Conservation (phyloP, 495 filamentous ascomycete genomes). For the Hypoxylon subgilvum region DNA sequence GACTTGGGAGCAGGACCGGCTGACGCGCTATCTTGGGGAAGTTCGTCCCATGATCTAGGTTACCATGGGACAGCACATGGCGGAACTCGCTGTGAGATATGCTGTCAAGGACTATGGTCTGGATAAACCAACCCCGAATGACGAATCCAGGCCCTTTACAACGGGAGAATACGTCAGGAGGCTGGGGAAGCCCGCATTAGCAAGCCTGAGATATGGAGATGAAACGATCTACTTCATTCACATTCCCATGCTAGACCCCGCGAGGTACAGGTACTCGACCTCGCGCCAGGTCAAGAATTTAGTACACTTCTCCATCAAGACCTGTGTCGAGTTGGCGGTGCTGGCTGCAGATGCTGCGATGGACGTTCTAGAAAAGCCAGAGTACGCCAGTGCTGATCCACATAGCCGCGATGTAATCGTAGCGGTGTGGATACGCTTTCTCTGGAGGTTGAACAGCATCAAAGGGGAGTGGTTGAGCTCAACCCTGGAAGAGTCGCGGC, state of each 20-base stretch:
- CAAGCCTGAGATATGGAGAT: no score
- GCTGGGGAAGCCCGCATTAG: not conserved
- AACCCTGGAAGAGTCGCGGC: not conserved
- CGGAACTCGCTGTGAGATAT: not conserved
- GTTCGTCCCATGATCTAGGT: conserved; percentile 24
- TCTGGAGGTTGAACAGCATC: not conserved
- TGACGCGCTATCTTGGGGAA: conserved; percentile 15
- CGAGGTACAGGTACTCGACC: not conserved
- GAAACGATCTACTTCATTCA: not conserved
- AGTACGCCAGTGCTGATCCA: not conserved
- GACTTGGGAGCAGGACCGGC: not conserved
- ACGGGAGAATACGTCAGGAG: not conserved
- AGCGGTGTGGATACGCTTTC: not conserved
- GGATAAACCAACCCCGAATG: no score
- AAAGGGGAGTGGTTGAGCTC: not conserved
- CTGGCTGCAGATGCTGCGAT: not conserved
- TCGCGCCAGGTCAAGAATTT: not conserved
- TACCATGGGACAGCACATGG: conserved; percentile 18
- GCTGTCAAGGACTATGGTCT: no score
- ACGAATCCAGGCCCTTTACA: not conserved
- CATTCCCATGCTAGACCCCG: conserved; percentile 2
- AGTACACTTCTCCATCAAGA: not conserved
- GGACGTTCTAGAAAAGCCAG: not conserved
- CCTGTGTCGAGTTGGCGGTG: not conserved
- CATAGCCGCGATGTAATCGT: not conserved